Percentiles rank a stretch among this genome's conserved stretches.
Conservation (phyloP, 2,329 filamentous ascomycete genomes). For the Fusarium paranaense region DNA sequence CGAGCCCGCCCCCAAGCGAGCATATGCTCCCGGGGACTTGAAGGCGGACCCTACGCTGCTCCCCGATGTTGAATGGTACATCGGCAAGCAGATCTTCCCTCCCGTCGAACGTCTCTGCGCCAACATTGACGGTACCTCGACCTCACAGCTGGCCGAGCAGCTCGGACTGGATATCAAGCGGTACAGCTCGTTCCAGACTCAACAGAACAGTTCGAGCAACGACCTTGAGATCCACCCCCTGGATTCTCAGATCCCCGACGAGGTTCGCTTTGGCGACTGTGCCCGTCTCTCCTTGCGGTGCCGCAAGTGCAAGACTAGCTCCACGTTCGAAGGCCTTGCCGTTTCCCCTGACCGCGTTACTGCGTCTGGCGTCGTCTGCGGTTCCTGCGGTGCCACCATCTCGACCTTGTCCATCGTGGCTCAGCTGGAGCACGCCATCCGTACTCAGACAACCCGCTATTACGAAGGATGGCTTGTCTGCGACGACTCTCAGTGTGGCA, state of each 20-base stretch:
- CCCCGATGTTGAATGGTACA: slow-evolving; percentile 97
- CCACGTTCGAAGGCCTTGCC: slow-evolving; percentile 81
- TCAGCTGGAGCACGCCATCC: slow-evolving; percentile 87
- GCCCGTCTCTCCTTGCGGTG: slow-evolving; percentile 82
- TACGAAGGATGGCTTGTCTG: slow-evolving; percentile 94
- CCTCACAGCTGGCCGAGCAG: slow-evolving; percentile 89
- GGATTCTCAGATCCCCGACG: slow-evolving; percentile 93
- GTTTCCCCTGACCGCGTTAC: slow-evolving; percentile 70
- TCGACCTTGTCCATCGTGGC: slow-evolving; percentile 81
- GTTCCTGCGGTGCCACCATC: slow-evolving; percentile 74
- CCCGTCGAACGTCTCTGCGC: slow-evolving; percentile 97
- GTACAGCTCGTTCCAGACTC: slow-evolving; percentile 68
- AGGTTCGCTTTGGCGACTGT: slow-evolving; percentile 87
- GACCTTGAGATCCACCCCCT: slow-evolving; percentile 87
- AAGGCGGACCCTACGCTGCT: slow-evolving; percentile 80
- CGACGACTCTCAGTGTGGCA: slow-evolving; percentile 87
- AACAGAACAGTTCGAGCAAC: slow-evolving; percentile 63
- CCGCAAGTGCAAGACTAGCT: slow-evolving; percentile 78
- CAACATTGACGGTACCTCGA: slow-evolving; percentile 93
- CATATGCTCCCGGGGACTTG: slow-evolving; percentile 85
- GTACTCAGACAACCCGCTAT: slow-evolving; percentile 82
- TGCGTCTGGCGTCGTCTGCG: slow-evolving; percentile 80
- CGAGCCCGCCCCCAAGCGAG: slow-evolving; percentile 85
- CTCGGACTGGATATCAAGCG: slow-evolving; percentile 91
- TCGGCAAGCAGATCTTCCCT: slow-evolving; percentile 98